Percentiles rank a stretch among this genome's conserved stretches.
Conservation (phyloP, 1,284 basidiomycete genomes). For the Trametes hirsuta region DNA sequence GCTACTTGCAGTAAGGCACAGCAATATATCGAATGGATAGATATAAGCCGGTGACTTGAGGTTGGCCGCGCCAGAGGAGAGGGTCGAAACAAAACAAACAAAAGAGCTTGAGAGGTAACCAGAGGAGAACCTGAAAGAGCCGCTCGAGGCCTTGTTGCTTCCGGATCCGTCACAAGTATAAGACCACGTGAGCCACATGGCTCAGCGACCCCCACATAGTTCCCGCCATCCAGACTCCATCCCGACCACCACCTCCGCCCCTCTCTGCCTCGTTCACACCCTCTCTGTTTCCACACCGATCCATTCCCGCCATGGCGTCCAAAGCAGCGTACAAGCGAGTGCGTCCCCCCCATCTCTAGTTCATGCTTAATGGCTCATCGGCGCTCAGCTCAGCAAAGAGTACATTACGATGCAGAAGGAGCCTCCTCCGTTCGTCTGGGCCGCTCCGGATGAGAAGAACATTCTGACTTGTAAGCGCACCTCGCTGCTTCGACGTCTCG, state of each 20-base stretch:
- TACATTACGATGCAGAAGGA: constrained; percentile 92
- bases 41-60: no score
- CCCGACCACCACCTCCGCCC: constrained; percentile 18
- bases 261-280: background rate
- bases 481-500: background rate
- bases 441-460: constrained; percentile 94
- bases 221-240: constrained; percentile 17
- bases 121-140: no score
- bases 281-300: constrained; percentile 4
- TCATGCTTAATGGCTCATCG: constrained; percentile 17
- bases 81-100: no score
- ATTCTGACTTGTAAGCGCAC: constrained; percentile 77
- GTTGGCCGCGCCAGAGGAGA: no score
- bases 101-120: no score
- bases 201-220: constrained; percentile 4
- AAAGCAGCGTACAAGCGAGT: constrained; percentile 86
- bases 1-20: no score
- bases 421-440: constrained; percentile 94
- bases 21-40: no score
- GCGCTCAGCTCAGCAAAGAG: constrained; percentile 79
- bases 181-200: constrained; percentile 21
- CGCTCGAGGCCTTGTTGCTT: background rate
- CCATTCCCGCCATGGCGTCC: constrained; percentile 61
- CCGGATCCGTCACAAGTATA: background rate
- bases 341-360: constrained; percentile 35